Conservation (phyloP, 192 early-diverging fungal species). For the Irineochytrium annulatum region DNA sequence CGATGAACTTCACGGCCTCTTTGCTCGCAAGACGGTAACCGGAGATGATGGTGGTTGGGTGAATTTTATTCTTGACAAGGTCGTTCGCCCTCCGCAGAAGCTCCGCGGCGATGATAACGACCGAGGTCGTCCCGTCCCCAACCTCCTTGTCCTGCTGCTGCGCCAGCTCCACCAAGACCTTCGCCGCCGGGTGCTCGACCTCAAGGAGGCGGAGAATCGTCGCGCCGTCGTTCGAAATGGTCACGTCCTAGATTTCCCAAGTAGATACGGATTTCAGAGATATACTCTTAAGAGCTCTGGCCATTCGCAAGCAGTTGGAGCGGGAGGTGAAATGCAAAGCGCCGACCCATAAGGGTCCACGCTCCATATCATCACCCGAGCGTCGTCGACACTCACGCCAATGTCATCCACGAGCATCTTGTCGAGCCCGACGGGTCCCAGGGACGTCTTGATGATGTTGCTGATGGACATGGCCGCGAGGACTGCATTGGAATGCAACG, state of each 20-base stretch:
- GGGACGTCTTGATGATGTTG: conserved; percentile 97
- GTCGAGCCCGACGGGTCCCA: conserved; percentile 98
- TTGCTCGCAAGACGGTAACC: conserved; percentile 95
- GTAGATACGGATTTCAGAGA: background rate
- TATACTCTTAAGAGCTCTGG: too few relatives aligned
- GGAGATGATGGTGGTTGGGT: conserved; percentile 98
- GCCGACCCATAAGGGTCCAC: too few relatives aligned
- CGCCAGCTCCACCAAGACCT: conserved; percentile 94
- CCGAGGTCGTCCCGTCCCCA: conserved; percentile 98
- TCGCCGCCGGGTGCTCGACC: conserved; percentile 97
- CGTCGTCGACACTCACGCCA: conserved; percentile 60
- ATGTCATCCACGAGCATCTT: conserved; percentile 99
- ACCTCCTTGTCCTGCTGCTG: conserved; percentile 99
- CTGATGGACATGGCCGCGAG: conserved; percentile 92
- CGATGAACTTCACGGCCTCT: conserved; percentile 97
- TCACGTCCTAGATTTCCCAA: conserved; percentile 72
- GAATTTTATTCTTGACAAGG: conserved; percentile 97
- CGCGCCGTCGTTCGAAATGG: conserved; percentile 99
- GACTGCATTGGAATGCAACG: conserved; percentile 51
- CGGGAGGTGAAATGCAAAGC: too few relatives aligned
- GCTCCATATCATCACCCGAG: too few relatives aligned
- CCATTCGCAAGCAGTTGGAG: too few relatives aligned
- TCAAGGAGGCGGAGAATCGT: conserved; percentile 96
- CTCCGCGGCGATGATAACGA: conserved; percentile 98
- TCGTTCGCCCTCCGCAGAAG: conserved; percentile 94